Conservation (phyloP, 169 alveolate species). For the Miamiensis avidus region DNA sequence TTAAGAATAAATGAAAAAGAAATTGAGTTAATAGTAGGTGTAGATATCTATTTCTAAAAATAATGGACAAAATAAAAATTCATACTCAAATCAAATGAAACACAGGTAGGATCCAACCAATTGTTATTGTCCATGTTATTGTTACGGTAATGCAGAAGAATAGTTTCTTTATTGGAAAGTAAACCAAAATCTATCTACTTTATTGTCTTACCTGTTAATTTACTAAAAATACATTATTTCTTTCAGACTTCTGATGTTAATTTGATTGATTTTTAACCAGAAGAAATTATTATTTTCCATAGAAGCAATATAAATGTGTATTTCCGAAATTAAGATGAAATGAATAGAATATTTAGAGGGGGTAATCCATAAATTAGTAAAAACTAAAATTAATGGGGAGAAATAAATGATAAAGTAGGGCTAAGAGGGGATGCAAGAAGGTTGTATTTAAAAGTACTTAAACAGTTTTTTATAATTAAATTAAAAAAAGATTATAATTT, state of each 20-base stretch:
- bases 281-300: conserved; percentile 1
- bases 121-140: not conserved
- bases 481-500: too few species aligned
- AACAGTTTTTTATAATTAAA: too few species aligned
- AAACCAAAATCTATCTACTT: too few species aligned
- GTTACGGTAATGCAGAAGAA: not conserved
- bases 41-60: too few species aligned
- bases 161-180: not conserved
- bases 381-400: not conserved
- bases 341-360: not conserved
- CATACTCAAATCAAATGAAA: not conserved
- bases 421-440: not conserved
- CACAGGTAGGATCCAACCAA: not conserved
- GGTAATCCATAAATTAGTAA: too few species aligned
- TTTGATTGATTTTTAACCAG: not conserved
- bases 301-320: conserved; percentile 10
- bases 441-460: not conserved
- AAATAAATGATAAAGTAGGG: not conserved
- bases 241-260: not conserved
- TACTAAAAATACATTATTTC: too few species aligned
- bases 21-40: too few species aligned
- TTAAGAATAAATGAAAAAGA: too few species aligned
- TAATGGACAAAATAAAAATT: too few species aligned
- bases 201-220: too few species aligned
- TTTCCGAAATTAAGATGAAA: conserved; percentile 3